Percentiles rank a stretch among this genome's conserved stretches.
Evolutionary conservation across 2,329 filamentous ascomycete species (phyloP).

Genomic region (Alternaria dauci): DNA sequence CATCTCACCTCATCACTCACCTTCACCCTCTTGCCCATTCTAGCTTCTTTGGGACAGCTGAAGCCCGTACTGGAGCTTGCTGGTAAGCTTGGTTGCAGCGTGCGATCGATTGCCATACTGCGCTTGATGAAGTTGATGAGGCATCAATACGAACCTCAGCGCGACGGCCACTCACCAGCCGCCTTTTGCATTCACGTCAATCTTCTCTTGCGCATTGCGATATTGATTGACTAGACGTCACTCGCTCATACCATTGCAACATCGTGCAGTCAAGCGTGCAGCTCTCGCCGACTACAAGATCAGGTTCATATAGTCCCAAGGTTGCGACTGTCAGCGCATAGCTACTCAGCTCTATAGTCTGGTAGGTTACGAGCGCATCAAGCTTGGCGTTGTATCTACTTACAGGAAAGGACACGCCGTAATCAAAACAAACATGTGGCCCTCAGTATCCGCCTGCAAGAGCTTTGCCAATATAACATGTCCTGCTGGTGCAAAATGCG

Average conservation of each 20-base stretch:
- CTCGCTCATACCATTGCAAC: not conserved
- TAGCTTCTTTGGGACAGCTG: not conserved
- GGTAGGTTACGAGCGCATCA: conserved; percentile 21
- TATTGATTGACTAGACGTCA: not conserved
- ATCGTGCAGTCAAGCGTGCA: not conserved
- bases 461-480: conserved; percentile 52
- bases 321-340: not conserved
- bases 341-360: not conserved
- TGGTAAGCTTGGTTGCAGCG: not conserved
- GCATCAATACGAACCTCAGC: not conserved
- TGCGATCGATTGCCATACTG: not conserved
- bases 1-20: conserved; percentile 12
- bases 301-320: not conserved
- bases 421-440: conserved; percentile 37
- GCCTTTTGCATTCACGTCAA: conserved; percentile 3
- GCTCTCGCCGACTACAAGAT: not conserved
- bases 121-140: not conserved
- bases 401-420: conserved; percentile 13
- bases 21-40: conserved; percentile 6
- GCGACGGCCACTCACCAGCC: not conserved
- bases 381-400: conserved; percentile 13
- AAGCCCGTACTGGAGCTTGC: not conserved
- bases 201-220: not conserved
- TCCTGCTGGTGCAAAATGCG: conserved; percentile 60
- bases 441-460: conserved; percentile 35